phyloP scores from a whole-genome alignment of 371 early-diverging fungal genomes.

The Mucor velutinosus region DNA sequence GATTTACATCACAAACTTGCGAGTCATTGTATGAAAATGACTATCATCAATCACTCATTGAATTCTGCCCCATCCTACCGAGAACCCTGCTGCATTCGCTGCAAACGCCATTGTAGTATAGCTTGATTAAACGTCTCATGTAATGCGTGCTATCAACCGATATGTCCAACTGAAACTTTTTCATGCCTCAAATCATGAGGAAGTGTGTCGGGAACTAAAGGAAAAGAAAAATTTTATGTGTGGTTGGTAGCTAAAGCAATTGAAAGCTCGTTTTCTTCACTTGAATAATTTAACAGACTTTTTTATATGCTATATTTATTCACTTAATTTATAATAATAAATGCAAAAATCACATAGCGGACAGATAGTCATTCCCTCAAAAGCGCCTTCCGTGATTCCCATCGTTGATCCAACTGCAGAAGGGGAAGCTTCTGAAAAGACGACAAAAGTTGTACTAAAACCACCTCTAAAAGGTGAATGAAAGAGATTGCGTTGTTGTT shows the following conservation, averaged over 20 bases:
- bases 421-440: constrained; percentile 25
- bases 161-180: background rate
- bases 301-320: constrained; percentile 1
- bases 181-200: background rate
- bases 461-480: constrained; percentile 48
- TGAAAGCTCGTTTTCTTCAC: background rate
- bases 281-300: constrained; percentile 1
- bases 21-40: too few relatives aligned
- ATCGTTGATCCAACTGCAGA: constrained; percentile 53
- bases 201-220: background rate
- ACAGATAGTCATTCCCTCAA: constrained; percentile 47
- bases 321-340: constrained; percentile 1
- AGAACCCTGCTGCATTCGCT: too few relatives aligned
- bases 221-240: background rate
- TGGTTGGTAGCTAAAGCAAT: background rate
- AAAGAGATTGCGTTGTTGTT: background rate
- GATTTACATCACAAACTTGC: too few relatives aligned
- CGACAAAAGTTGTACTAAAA: constrained; percentile 21
- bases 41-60: too few relatives aligned
- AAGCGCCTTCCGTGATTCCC: constrained; percentile 59
- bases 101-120: background rate
- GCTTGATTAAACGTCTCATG: background rate
- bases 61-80: too few relatives aligned
- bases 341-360: constrained; percentile 41
- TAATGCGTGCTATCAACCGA: background rate